Evolutionary conservation across 106 monocot genomes (phyloP).

Genomic region (Iris macrosiphon): DNA sequence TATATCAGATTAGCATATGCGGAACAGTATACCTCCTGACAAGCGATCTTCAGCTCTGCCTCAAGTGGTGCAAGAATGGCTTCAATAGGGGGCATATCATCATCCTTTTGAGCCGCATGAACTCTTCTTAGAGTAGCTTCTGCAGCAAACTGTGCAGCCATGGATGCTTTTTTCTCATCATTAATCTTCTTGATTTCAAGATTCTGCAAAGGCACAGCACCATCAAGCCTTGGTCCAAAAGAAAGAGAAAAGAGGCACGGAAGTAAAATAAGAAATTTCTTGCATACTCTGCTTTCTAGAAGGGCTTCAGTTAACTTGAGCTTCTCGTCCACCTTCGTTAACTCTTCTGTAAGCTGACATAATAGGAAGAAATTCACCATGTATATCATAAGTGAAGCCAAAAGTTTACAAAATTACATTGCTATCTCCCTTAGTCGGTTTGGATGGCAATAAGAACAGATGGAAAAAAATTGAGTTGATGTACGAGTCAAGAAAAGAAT

Average conservation of each 20-base stretch:
- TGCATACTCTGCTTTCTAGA: slow-evolving; percentile 71
- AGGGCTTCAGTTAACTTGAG: slow-evolving; percentile 85
- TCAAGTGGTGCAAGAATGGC: slow-evolving; percentile 98
- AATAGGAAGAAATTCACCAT: slow-evolving; percentile 9
- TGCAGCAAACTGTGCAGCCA: slow-evolving; percentile 98
- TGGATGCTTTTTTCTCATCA: slow-evolving; percentile 93
- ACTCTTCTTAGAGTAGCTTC: slow-evolving; percentile 98
- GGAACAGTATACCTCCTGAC: slow-evolving; percentile 63
- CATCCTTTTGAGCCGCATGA: slow-evolving; percentile 98
- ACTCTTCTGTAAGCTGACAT: slow-evolving; percentile 75
- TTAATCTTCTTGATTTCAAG: slow-evolving; percentile 94
- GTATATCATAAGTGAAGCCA: not conserved
- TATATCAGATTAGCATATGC: too few relatives aligned
- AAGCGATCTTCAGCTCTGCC: slow-evolving; percentile 84
- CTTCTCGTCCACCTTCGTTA: slow-evolving; percentile 70
- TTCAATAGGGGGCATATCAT: slow-evolving; percentile 99
- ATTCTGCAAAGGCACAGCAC: slow-evolving; percentile 43
- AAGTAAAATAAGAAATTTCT: not conserved
- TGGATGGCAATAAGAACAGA: too few relatives aligned
- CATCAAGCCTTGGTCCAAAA: not conserved
- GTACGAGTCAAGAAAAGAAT: too few relatives aligned
- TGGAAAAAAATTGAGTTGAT: too few relatives aligned
- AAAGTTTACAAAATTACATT: too few relatives aligned
- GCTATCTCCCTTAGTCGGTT: too few relatives aligned
- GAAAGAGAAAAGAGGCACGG: not conserved